Conservation (phyloP, 2,329 filamentous ascomycete genomes). For the Colletotrichum horii region DNA sequence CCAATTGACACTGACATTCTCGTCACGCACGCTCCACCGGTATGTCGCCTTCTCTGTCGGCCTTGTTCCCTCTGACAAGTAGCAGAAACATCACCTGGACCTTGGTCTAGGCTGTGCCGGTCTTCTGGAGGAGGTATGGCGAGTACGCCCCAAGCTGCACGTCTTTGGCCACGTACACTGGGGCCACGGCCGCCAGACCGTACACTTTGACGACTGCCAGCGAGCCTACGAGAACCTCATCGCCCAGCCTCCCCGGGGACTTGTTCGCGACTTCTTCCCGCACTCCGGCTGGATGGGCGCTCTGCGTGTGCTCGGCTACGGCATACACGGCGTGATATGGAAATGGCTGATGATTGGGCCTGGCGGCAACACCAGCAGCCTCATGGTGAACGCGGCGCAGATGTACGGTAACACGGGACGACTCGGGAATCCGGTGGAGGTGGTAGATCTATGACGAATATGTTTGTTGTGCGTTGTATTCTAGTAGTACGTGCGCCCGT, state of each 20-base stretch:
- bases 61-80: background rate
- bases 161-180: constrained; percentile 88
- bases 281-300: constrained; percentile 52
- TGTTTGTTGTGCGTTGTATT: background rate
- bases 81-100: constrained; percentile 70
- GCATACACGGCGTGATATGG: constrained; percentile 54
- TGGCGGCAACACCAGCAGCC: constrained; percentile 51
- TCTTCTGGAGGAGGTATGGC: constrained; percentile 75
- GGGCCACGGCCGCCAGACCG: constrained; percentile 70
- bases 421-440: constrained; percentile 43
- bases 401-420: constrained; percentile 59
- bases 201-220: constrained; percentile 80
- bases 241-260: constrained; percentile 45
- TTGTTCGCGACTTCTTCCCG: constrained; percentile 51
- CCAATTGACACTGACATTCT: constrained; percentile 78
- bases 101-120: constrained; percentile 73
- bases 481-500: constrained; percentile 15
- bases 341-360: constrained; percentile 62
- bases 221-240: constrained; percentile 72
- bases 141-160: constrained; percentile 76
- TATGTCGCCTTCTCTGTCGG: constrained; percentile 30
- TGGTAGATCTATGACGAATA: constrained; percentile 36
- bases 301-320: constrained; percentile 48
- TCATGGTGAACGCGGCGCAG: constrained; percentile 64
- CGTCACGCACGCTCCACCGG: constrained; percentile 81